These are phyloP conservation scores for Theobroma grandiflorum DNA, from an alignment of 441 rosid species.

Conservation along the genomic window DNA sequence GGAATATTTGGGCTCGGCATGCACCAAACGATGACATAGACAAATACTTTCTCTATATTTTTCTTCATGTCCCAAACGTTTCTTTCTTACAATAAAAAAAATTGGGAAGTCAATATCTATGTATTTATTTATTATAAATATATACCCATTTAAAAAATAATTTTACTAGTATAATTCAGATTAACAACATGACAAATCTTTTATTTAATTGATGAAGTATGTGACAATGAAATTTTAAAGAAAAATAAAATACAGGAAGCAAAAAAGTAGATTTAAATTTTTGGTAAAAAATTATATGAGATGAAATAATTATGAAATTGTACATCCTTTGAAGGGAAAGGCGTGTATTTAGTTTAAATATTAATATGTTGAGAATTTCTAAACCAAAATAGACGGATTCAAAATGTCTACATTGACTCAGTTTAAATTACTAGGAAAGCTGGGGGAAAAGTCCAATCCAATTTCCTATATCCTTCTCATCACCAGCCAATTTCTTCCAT, in stretches of 20 bases:
- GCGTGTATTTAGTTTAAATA: background rate
- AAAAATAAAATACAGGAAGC: too few relatives aligned
- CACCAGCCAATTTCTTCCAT: background rate
- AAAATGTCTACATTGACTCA: slow-evolving; percentile 2
- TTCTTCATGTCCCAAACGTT: background rate
- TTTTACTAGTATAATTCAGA: too few relatives aligned
- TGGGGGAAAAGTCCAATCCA: background rate
- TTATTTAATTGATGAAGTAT: too few relatives aligned
- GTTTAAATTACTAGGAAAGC: background rate
- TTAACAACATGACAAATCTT: too few relatives aligned
- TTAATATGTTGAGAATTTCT: background rate
- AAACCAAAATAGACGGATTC: background rate
- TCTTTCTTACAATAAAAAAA: background rate
- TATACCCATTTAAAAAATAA: too few relatives aligned
- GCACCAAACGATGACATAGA: background rate
- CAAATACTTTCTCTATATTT: background rate
- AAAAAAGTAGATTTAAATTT: too few relatives aligned
- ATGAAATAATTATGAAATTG: background rate
- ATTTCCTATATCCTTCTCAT: slow-evolving; percentile 14
- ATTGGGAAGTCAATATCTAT: background rate
- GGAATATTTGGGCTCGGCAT: background rate
- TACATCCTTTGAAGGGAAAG: background rate
- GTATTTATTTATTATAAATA: too few relatives aligned
- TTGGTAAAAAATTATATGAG: too few relatives aligned
- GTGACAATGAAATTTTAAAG: too few relatives aligned